Conservation (phyloP, 1,284 basidiomycete genomes). For the Flammula alnicola region DNA sequence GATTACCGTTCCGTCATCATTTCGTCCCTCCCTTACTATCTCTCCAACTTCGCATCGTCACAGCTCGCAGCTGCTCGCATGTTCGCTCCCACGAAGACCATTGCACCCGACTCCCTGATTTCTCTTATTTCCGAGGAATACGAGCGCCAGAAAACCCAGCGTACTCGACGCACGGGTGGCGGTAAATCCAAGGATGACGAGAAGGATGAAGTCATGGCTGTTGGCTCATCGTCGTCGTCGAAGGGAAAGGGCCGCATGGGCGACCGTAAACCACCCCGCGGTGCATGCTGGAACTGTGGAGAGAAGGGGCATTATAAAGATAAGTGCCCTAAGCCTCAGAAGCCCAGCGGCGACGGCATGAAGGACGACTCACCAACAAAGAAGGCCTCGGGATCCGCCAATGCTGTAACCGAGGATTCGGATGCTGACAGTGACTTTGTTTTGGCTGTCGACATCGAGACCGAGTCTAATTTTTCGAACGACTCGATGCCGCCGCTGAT, state of each 20-base stretch:
- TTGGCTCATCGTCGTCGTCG: conserved; percentile 10
- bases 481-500: conserved; percentile 1
- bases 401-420: conserved; percentile 12
- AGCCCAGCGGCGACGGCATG: conserved; percentile 3
- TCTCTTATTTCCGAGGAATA: too few species aligned
- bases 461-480: background rate
- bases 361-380: conserved; percentile 3
- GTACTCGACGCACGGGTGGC: background rate
- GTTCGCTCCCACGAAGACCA: too few species aligned
- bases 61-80: too few species aligned
- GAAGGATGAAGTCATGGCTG: conserved; percentile 31
- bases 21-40: too few species aligned
- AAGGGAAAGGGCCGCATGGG: conserved; percentile 14
- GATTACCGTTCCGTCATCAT: too few species aligned
- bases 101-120: too few species aligned
- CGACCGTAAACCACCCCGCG: background rate
- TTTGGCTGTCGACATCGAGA: conserved; percentile 4
- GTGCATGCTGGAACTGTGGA: conserved; percentile 31
- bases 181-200: conserved; percentile 17
- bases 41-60: too few species aligned
- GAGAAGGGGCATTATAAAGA: conserved; percentile 29
- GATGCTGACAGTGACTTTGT: conserved; percentile 28
- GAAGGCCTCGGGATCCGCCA: conserved; percentile 5
- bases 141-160: conserved; percentile 19
- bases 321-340: conserved; percentile 25